These are phyloP conservation scores for Suillus placidus DNA, from an alignment of 768 basidiomycete genomes.

Conservation along the genomic window DNA sequence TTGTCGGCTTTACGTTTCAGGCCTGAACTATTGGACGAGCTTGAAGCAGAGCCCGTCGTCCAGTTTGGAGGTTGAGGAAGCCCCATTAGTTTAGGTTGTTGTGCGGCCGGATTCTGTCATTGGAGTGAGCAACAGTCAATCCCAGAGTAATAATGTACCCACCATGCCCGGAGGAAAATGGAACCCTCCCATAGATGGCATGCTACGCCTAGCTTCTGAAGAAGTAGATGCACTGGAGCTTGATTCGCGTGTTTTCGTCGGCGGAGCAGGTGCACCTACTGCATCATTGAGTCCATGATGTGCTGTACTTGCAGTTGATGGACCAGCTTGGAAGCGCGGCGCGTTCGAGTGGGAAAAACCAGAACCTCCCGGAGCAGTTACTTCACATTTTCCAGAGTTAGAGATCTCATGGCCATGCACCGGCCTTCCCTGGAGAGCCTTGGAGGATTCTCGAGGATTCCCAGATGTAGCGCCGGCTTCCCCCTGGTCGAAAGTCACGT, in stretches of 20 bases:
- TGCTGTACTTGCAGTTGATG: neutral
- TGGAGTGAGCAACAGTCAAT: neutral
- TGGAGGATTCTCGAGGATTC: neutral
- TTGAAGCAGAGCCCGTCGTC: slow-evolving; percentile 11
- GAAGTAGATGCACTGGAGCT: neutral
- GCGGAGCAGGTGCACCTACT: neutral
- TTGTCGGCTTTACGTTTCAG: slow-evolving; percentile 39
- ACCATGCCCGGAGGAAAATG: slow-evolving; percentile 52
- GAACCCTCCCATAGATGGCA: slow-evolving; percentile 51
- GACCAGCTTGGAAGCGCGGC: neutral
- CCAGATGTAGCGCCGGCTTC: neutral
- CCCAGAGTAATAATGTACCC: slow-evolving; percentile 17
- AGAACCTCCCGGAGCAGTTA: neutral
- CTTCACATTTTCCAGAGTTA: neutral
- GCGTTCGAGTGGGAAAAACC: neutral
- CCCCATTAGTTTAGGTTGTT: slow-evolving; percentile 12
- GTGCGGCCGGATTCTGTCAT: slow-evolving; percentile 17
- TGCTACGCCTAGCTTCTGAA: slow-evolving; percentile 26
- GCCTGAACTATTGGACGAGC: slow-evolving; percentile 15
- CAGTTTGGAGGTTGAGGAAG: slow-evolving; percentile 16
- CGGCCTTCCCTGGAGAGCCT: neutral
- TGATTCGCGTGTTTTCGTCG: neutral
- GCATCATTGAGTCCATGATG: neutral
- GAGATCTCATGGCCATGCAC: neutral
- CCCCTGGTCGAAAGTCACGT: slow-evolving; percentile 1